Base-by-base conservation (phyloP, 225 moss, liverwort and hornwort species). In the Sphagnum tenellum region DNA sequence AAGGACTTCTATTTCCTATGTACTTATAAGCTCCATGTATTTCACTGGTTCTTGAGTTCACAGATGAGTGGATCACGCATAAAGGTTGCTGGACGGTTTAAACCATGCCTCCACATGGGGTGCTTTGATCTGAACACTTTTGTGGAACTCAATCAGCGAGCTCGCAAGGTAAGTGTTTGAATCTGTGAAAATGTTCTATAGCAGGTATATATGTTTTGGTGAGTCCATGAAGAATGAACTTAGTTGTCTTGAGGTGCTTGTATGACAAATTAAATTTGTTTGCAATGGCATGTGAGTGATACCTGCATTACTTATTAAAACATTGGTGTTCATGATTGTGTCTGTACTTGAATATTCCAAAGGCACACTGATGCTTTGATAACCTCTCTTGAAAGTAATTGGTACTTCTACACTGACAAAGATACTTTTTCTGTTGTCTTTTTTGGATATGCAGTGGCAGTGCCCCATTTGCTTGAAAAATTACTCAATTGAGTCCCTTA, bases 401-500 rank as follows among this genome's bases (percentile, higher is more conserved):
- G 29, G 29, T 29, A 29, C 29, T 29, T 29, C 29, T 29, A 29
- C 29, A 29, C 29, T 29, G 29, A 29, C 29, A 29, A 29, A 29
- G 29, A 29, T 29, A 29, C 29, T 29, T 29, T 29, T 29, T 29
- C 29, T 29, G 5, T 72, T 71, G 50, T 73, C 71, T 59, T 48
- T 75, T 29, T 29, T 29, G 29, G 29, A 29, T 29, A 29, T 29
- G 29, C 29, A 29, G 29, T 29, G 29, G 29, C 29, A 29, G 29
- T 29, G 29, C 29, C 29, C 29, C 29, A 29, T 29, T 29, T 29
- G 84, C 68, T 53, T 84, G 66, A 84, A 84, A 66, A 84, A 84
- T 64, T 98, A 89, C 60, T 85, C 88, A 44, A 75, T 98, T 71
- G 96, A 98, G 72, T 79, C 87, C 64, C 70, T 98, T 44, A 86